Evolutionary conservation across 305 asterid species (phyloP).

Genomic region (Fraxinus paxiana): DNA sequence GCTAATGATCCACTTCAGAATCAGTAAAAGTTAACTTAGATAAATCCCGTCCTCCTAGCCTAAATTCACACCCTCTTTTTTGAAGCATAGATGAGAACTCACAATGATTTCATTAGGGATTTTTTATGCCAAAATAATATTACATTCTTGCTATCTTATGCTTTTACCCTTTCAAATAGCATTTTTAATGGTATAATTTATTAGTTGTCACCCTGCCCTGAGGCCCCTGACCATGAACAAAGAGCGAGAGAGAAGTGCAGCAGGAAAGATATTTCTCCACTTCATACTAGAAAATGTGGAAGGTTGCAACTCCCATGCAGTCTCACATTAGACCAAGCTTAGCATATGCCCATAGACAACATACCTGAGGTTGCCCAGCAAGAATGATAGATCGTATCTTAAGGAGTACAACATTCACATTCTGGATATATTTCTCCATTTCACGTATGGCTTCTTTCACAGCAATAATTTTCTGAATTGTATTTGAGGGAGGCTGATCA

Average conservation of each 20-base stretch:
- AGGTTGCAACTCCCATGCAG: not conserved
- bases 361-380: conserved; percentile 93
- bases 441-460: conserved; percentile 90
- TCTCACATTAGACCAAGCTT: not conserved
- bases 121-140: not conserved
- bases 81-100: not conserved
- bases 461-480: conserved; percentile 85
- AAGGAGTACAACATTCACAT: conserved; percentile 70
- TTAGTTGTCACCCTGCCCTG: not conserved
- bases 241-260: not conserved
- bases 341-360: not conserved
- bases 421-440: conserved; percentile 75
- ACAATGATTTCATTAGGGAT: not conserved
- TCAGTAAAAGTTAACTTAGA: not conserved
- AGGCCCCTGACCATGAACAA: not conserved
- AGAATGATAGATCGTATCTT: conserved; percentile 76
- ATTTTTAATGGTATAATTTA: not conserved
- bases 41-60: not conserved
- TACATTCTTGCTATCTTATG: not conserved
- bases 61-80: not conserved
- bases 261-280: not conserved
- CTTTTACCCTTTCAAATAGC: not conserved
- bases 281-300: not conserved
- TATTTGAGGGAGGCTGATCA: conserved; percentile 95
- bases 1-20: not conserved